Conservation (phyloP, 78 protist species). For the Trichosphaerium sp. region DNA sequence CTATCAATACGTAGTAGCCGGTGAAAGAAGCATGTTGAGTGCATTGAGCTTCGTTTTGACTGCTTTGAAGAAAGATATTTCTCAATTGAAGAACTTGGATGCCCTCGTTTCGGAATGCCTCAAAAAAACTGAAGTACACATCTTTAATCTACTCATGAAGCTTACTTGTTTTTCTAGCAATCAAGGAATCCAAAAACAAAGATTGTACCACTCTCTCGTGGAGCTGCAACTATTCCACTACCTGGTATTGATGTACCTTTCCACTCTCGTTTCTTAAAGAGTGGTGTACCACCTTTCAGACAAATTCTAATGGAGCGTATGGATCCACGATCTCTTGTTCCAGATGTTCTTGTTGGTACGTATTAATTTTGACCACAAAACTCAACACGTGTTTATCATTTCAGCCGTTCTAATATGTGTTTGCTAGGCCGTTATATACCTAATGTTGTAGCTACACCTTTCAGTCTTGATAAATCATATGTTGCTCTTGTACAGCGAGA, state of each 20-base stretch:
- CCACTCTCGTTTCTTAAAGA: conserved; percentile 42
- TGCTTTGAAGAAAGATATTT: neutral
- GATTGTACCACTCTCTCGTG: conserved; percentile 30
- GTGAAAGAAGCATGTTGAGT: conserved; percentile 17
- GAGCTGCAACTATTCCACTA: conserved; percentile 49
- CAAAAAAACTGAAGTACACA: too few species aligned
- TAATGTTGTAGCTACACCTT: conserved; percentile 10
- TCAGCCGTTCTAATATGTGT: neutral
- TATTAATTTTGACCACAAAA: too few species aligned
- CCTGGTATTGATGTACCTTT: conserved; percentile 71
- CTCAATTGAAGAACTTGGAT: too few species aligned
- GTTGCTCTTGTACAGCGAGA: neutral
- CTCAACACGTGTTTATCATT: neutral
- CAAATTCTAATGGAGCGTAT: neutral
- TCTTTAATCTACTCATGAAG: too few species aligned
- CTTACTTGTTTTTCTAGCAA: too few species aligned
- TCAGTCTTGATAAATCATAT: neutral
- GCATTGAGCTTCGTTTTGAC: conserved; percentile 12
- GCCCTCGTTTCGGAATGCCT: too few species aligned
- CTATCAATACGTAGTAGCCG: conserved; percentile 56
- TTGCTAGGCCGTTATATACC: conserved; percentile 32
- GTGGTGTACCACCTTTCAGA: conserved; percentile 54
- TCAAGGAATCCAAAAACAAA: too few species aligned
- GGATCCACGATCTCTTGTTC: too few species aligned
- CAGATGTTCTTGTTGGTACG: too few species aligned